A percentile compares a stretch with the other conserved stretches of the same genome.
These are phyloP conservation scores for Sporothrix schenckii DNA, from an alignment of 2,329 filamentous ascomycete genomes.

Conservation along the genomic window DNA sequence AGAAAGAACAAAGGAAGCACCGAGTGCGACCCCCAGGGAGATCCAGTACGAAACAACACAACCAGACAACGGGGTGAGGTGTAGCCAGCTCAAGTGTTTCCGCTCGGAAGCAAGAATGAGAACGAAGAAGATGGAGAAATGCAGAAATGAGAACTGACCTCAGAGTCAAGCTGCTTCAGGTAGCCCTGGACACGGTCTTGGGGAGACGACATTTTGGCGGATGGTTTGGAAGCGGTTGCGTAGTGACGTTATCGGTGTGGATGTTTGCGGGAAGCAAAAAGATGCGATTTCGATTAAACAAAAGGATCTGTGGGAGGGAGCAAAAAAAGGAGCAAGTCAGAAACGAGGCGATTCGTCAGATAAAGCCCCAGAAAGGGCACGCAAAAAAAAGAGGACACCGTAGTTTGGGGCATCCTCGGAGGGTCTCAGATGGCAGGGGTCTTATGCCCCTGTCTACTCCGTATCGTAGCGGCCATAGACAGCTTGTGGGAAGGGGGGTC, in stretches of 20 bases:
- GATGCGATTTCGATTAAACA: background rate
- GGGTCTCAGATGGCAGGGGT: slow-evolving; percentile 18
- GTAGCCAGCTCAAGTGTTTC: background rate
- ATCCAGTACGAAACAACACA: background rate
- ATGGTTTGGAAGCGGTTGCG: slow-evolving; percentile 7
- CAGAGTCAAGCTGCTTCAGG: slow-evolving; percentile 77
- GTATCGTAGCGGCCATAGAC: background rate
- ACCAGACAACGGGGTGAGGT: background rate
- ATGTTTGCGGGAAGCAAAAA: slow-evolving; percentile 22
- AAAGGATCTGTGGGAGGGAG: slow-evolving; percentile 25
- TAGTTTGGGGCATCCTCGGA: slow-evolving; percentile 22
- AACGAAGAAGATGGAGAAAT: slow-evolving; percentile 29
- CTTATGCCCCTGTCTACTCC: background rate
- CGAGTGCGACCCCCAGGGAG: background rate
- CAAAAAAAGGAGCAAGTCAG: slow-evolving; percentile 12
- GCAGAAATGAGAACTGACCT: slow-evolving; percentile 59
- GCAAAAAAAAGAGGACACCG: slow-evolving; percentile 32
- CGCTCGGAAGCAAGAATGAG: background rate
- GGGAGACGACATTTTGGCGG: slow-evolving; percentile 66
- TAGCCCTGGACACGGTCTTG: slow-evolving; percentile 78
- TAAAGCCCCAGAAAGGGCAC: slow-evolving; percentile 18
- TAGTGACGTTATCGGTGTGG: slow-evolving; percentile 15
- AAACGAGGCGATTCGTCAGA: slow-evolving; percentile 27
- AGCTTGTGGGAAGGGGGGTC: background rate
- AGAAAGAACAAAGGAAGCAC: slow-evolving; percentile 12